Conservation (phyloP, 108 stramenopile species). For the Stephanodiscus triporus region DNA sequence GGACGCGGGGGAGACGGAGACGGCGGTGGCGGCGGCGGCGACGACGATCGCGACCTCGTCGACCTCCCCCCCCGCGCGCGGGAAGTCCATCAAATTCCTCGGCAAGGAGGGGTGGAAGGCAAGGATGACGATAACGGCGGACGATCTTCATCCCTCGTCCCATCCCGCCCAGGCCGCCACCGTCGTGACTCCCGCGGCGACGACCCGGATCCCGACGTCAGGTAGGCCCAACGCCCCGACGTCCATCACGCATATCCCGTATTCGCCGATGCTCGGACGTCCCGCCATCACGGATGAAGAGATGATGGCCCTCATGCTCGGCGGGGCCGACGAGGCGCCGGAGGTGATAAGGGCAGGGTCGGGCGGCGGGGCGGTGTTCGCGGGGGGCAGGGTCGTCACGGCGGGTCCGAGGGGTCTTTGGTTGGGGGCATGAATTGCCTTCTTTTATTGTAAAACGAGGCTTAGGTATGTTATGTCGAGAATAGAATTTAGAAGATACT, state of each 20-base stretch:
- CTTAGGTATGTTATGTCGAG: background rate
- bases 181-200: background rate
- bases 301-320: constrained; percentile 87
- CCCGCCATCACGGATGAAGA: constrained; percentile 86
- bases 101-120: constrained; percentile 88
- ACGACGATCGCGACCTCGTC: constrained; percentile 25
- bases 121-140: constrained; percentile 16
- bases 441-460: background rate
- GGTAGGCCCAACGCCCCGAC: constrained; percentile 25
- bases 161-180: constrained; percentile 6
- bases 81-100: constrained; percentile 89
- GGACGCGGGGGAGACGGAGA: constrained; percentile 10
- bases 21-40: too few relatives aligned
- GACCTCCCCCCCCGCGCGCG: constrained; percentile 35
- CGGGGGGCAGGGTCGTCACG: constrained; percentile 35
- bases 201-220: constrained; percentile 10
- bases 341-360: constrained; percentile 22
- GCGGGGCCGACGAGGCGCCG: constrained; percentile 79
- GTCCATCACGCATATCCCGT: constrained; percentile 25
- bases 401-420: constrained; percentile 48
- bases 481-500: background rate
- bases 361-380: constrained; percentile 21
- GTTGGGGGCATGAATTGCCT: constrained; percentile 21
- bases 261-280: constrained; percentile 81
- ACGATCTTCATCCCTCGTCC: constrained; percentile 5